phyloP scores from a whole-genome alignment of 2,329 filamentous ascomycete species.

The Neonectria faginata region DNA sequence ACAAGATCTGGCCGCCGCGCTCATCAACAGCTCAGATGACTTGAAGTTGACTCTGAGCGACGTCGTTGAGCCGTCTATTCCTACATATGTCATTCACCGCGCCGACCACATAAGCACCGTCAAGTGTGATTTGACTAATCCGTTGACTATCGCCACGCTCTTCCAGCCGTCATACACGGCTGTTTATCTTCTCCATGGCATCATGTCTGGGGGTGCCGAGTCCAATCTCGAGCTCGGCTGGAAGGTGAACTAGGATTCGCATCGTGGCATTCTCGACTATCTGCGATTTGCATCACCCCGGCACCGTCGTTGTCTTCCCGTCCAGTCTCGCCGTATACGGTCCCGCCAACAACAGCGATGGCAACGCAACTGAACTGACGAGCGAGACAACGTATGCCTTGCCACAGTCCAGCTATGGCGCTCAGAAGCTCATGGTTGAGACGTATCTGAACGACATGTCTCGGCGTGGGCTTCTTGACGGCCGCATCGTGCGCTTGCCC shows the following conservation, averaged over 20 bases:
- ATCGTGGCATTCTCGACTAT: constrained; percentile 63
- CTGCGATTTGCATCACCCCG: constrained; percentile 57
- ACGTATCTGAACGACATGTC: constrained; percentile 47
- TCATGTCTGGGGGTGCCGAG: constrained; percentile 72
- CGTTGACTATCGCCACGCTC: constrained; percentile 40
- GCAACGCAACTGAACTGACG: constrained; percentile 4
- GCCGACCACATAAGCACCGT: constrained; percentile 42
- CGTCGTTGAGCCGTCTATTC: constrained; percentile 62
- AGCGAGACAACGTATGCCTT: constrained; percentile 48
- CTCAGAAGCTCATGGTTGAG: constrained; percentile 72
- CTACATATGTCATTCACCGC: constrained; percentile 48
- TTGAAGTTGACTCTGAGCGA: constrained; percentile 66
- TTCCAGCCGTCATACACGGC: constrained; percentile 53
- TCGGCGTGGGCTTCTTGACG: constrained; percentile 67
- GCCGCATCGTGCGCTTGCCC: constrained; percentile 66
- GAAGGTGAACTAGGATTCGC: constrained; percentile 68
- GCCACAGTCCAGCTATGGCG: constrained; percentile 70
- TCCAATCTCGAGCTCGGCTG: constrained; percentile 66
- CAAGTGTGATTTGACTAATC: constrained; percentile 52
- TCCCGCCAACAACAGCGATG: not conserved
- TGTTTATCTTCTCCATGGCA: constrained; percentile 70
- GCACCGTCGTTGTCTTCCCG: constrained; percentile 66
- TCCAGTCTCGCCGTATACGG: constrained; percentile 71
- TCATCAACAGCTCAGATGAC: constrained; percentile 54
- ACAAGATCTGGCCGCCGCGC: constrained; percentile 66